Evolutionary conservation across 306 rosid genomes (phyloP).

Genomic region (Dryas octopetala): DNA sequence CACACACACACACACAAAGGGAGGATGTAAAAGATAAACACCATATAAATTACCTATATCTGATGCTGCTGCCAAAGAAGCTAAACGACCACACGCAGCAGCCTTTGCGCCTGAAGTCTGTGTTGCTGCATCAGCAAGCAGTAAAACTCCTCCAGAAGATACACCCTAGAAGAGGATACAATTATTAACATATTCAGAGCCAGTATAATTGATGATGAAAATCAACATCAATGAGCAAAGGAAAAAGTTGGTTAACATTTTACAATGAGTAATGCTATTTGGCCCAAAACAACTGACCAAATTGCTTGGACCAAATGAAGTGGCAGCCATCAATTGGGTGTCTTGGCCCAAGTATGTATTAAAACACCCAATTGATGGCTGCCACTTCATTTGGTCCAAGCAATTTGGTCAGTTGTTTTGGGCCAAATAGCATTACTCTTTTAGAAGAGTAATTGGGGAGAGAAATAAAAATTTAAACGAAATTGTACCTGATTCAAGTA

Average conservation of each 20-base stretch:
- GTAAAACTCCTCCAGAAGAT: slow-evolving; percentile 59
- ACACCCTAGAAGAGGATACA: slow-evolving; percentile 49
- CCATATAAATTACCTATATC: slow-evolving; percentile 52
- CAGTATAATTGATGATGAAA: slow-evolving; percentile 10
- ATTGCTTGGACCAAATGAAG: no score
- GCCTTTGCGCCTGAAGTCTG: slow-evolving; percentile 90
- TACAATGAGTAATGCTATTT: no score
- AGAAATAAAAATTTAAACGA: slow-evolving; percentile 12
- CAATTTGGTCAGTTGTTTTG: no score
- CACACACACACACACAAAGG: no score
- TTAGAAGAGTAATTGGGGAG: no score
- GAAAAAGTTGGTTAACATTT: neutral
- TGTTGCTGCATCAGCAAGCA: slow-evolving; percentile 71
- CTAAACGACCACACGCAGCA: slow-evolving; percentile 80
- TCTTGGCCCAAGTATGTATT: no score
- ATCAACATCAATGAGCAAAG: neutral
- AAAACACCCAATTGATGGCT: no score
- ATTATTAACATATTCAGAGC: slow-evolving; percentile 11
- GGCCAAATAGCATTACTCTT: no score
- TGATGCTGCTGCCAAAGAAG: slow-evolving; percentile 71
- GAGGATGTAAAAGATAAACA: neutral
- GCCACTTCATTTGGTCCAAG: no score
- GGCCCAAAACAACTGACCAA: no score
- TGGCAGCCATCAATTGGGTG: no score
- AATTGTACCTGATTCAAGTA: slow-evolving; percentile 50